Evolutionary conservation across 805 yeast genomes (phyloP).

Genomic region (Clavispora santaluciae): DNA sequence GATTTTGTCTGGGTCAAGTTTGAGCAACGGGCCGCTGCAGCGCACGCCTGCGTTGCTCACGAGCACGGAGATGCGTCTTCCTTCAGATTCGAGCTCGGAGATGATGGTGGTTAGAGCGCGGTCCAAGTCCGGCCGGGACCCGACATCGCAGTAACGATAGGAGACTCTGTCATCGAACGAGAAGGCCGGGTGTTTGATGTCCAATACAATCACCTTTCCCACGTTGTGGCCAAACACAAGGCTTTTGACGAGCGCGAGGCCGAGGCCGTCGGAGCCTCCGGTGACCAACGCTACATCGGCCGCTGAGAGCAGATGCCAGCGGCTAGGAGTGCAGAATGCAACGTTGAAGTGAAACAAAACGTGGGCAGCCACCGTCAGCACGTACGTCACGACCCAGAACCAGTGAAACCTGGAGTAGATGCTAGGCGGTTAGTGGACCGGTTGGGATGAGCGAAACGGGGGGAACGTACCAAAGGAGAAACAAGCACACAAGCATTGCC

Average conservation of each 20-base stretch:
- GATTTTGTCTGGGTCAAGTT: constrained; percentile 19
- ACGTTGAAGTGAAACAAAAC: constrained; percentile 1
- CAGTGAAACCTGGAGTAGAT: constrained; percentile 2
- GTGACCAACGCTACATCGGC: constrained; percentile 35
- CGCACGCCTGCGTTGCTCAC: constrained; percentile 50
- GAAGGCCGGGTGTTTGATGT: constrained; percentile 18
- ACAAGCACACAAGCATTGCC: background rate
- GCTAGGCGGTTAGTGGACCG: background rate
- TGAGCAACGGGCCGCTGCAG: constrained; percentile 26
- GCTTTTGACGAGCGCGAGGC: constrained; percentile 31
- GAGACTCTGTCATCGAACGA: constrained; percentile 11
- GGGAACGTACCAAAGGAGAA: constrained; percentile 8
- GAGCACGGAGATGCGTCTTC: constrained; percentile 24
- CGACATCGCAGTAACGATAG: constrained; percentile 23
- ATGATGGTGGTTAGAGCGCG: constrained; percentile 12
- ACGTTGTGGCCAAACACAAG: constrained; percentile 14
- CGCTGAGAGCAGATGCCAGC: background rate
- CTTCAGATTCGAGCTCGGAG: constrained; percentile 2
- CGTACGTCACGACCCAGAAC: constrained; percentile 1
- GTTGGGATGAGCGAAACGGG: background rate
- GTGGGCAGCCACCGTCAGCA: constrained; percentile 2
- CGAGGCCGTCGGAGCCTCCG: constrained; percentile 52
- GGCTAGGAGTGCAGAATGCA: constrained; percentile 1
- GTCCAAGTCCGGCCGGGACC: constrained; percentile 13
- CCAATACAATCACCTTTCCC: constrained; percentile 28